Conservation (phyloP, 2,329 filamentous ascomycete genomes). For the Arthrocladium fulminans region DNA sequence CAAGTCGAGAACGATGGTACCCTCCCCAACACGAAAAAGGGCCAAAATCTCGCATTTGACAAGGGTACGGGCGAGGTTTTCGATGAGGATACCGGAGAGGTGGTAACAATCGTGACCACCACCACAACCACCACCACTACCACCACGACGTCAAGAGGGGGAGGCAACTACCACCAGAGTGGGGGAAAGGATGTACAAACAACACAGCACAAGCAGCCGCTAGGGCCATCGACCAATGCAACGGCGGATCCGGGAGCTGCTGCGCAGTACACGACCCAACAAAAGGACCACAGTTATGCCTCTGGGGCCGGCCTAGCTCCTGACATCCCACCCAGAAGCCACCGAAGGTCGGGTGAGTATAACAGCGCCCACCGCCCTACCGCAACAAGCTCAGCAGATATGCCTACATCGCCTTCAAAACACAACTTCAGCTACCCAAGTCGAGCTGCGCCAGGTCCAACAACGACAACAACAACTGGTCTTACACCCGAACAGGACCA, state of each 20-base stretch:
- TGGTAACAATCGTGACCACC: constrained; percentile 22
- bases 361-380: not conserved
- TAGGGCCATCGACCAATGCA: not conserved
- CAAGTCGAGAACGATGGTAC: constrained; percentile 21
- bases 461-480: constrained; percentile 1
- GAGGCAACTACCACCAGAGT: constrained; percentile 13
- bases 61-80: constrained; percentile 21
- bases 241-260: not conserved
- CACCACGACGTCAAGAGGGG: constrained; percentile 19
- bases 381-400: not conserved
- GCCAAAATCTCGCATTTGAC: constrained; percentile 19
- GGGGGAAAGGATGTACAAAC: constrained; percentile 17
- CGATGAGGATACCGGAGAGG: constrained; percentile 21
- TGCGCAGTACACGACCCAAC: not conserved
- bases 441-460: constrained; percentile 10
- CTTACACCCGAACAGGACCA: constrained; percentile 13
- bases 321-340: constrained; percentile 5
- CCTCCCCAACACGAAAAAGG: constrained; percentile 20
- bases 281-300: not conserved
- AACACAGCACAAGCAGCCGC: constrained; percentile 2
- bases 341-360: constrained; percentile 4
- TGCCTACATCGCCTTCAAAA: constrained; percentile 3
- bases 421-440: constrained; percentile 21
- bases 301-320: constrained; percentile 8
- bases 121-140: constrained; percentile 23